phyloP scores from a whole-genome alignment of 208 protist genomes.

The Crithidia brevicula region DNA sequence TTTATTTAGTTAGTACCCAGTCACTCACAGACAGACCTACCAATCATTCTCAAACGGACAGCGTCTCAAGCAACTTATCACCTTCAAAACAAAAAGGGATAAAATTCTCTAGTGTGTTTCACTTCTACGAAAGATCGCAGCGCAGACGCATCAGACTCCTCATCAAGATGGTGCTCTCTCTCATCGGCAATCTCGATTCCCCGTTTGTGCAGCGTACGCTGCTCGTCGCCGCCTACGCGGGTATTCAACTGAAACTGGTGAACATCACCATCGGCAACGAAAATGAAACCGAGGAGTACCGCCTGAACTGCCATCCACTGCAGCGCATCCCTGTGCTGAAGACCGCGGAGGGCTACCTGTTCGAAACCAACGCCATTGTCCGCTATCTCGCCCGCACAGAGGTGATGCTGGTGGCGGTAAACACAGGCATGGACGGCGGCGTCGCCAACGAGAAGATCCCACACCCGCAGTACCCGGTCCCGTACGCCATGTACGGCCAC shows the following conservation, averaged over 20 bases:
- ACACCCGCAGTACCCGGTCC: constrained; percentile 61
- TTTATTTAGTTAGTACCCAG: too few species aligned
- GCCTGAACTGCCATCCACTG: constrained; percentile 73
- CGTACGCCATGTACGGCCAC: constrained; percentile 75
- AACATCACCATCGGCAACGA: constrained; percentile 45
- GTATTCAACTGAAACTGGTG: constrained; percentile 63
- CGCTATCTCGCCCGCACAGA: constrained; percentile 72
- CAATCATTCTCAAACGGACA: too few species aligned
- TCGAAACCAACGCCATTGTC: constrained; percentile 80
- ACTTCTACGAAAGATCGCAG: too few species aligned
- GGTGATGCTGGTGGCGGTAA: constrained; percentile 37
- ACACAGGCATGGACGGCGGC: constrained; percentile 22
- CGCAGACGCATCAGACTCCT: neutral
- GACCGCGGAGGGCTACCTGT: constrained; percentile 81
- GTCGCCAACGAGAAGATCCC: constrained; percentile 37
- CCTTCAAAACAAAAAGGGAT: constrained; percentile 29
- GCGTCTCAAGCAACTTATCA: too few species aligned
- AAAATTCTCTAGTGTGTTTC: too few species aligned
- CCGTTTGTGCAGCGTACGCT: constrained; percentile 61
- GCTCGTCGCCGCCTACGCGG: constrained; percentile 73
- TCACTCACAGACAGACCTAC: too few species aligned
- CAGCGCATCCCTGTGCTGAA: constrained; percentile 68
- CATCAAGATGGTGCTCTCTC: constrained; percentile 52
- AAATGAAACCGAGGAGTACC: constrained; percentile 65
- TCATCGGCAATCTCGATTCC: constrained; percentile 63